Evolutionary conservation across 2,329 filamentous ascomycete genomes (phyloP).

Genomic region (Ophiostoma quercus): DNA sequence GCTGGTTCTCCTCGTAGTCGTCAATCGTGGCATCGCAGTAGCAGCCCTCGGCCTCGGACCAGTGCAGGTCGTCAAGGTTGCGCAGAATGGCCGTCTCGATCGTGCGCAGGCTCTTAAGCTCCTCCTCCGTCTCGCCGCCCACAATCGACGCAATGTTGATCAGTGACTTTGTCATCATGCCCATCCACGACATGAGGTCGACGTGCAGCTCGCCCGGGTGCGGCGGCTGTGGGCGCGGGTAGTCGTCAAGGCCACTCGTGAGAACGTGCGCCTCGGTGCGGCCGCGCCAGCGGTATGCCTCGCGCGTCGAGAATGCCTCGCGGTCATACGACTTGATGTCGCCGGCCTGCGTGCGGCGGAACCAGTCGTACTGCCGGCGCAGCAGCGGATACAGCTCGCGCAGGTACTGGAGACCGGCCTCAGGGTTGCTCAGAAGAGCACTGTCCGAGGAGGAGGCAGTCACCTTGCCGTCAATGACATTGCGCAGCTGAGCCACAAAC

Average conservation of each 20-base stretch:
- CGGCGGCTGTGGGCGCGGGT: slow-evolving; percentile 86
- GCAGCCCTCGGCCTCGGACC: slow-evolving; percentile 71
- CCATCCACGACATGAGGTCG: slow-evolving; percentile 93
- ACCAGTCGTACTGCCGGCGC: slow-evolving; percentile 89
- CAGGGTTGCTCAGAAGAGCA: slow-evolving; percentile 61
- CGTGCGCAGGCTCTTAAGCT: slow-evolving; percentile 56
- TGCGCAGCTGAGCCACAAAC: slow-evolving; percentile 72
- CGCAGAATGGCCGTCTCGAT: slow-evolving; percentile 71
- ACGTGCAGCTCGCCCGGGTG: slow-evolving; percentile 94
- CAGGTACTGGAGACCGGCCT: slow-evolving; percentile 66
- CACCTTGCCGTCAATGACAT: slow-evolving; percentile 44
- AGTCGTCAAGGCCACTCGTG: slow-evolving; percentile 92
- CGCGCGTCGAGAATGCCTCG: slow-evolving; percentile 78
- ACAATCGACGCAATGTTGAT: slow-evolving; percentile 71
- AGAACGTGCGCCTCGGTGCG: slow-evolving; percentile 81
- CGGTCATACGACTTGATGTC: slow-evolving; percentile 90
- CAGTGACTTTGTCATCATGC: slow-evolving; percentile 88
- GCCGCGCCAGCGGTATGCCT: slow-evolving; percentile 93
- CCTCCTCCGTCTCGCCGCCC: slow-evolving; percentile 64
- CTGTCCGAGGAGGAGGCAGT: slow-evolving; percentile 41
- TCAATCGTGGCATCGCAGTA: slow-evolving; percentile 96
- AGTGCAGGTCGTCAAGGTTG: slow-evolving; percentile 91
- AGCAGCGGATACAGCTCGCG: slow-evolving; percentile 77
- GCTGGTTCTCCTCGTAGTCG: slow-evolving; percentile 81
- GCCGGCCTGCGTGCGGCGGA: slow-evolving; percentile 82